Evolutionary conservation across 768 basidiomycete genomes (phyloP).

Genomic region (Tephrocybe sp.): DNA sequence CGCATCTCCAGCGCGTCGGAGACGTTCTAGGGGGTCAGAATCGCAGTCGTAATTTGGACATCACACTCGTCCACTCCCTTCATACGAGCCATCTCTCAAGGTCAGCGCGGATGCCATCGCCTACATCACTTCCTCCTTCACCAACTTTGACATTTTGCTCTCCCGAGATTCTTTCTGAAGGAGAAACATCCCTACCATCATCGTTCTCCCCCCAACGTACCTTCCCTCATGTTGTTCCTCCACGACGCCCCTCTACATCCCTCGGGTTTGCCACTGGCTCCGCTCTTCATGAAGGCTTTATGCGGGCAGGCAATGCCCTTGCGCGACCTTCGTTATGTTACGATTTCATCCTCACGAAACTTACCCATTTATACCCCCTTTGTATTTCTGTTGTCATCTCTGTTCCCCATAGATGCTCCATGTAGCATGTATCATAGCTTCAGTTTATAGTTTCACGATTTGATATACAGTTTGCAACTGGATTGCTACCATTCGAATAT

Average conservation of each 20-base stretch:
- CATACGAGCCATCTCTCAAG: conserved; percentile 4
- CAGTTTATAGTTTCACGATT: no score
- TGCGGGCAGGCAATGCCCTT: no score
- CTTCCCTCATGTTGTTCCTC: conserved; percentile 20
- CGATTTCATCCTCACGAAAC: no score
- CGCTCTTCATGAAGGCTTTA: conserved; percentile 3
- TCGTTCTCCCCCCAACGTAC: conserved; percentile 21
- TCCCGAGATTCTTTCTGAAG: conserved; percentile 13
- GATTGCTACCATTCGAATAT: neutral
- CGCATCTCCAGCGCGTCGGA: conserved; percentile 29
- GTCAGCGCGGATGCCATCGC: conserved; percentile 4
- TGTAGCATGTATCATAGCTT: no score
- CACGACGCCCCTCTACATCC: conserved; percentile 32
- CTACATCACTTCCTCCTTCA: conserved; percentile 14
- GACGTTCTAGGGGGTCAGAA: conserved; percentile 26
- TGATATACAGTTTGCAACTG: no score
- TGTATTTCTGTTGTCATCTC: no score
- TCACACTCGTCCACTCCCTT: neutral
- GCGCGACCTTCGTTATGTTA: no score
- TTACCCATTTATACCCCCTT: no score
- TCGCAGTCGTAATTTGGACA: conserved; percentile 14
- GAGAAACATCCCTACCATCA: conserved; percentile 14
- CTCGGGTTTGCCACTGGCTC: conserved; percentile 21
- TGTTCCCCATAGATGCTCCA: no score
- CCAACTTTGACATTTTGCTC: conserved; percentile 14